These are phyloP conservation scores for Endocladia muricata DNA, from an alignment of 31 red algal genomes.

Conservation along the genomic window DNA sequence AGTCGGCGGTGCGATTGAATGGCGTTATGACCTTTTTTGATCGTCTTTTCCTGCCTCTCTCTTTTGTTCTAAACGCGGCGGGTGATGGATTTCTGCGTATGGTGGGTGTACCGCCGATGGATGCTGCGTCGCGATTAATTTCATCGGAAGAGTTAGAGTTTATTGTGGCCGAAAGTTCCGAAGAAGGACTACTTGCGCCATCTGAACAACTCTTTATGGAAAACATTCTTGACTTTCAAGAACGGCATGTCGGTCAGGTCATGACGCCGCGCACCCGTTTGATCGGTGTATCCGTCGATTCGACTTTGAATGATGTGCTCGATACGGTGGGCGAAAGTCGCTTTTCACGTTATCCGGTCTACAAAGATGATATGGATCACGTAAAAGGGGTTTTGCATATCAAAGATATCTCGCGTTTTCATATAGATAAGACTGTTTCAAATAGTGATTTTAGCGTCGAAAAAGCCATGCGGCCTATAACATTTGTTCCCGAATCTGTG, in stretches of 20 bases:
- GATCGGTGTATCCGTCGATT: background rate
- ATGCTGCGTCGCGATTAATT: background rate
- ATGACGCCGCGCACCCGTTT: background rate
- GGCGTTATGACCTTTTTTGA: background rate
- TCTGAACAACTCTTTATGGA: background rate
- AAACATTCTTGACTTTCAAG: background rate
- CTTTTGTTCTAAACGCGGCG: background rate
- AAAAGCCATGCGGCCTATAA: background rate
- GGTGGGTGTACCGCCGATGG: background rate
- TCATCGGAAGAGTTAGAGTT: background rate
- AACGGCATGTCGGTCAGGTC: background rate
- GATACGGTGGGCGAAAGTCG: background rate
- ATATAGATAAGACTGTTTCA: background rate
- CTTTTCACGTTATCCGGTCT: background rate
- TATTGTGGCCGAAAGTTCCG: background rate
- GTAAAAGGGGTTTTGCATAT: background rate
- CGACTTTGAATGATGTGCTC: background rate
- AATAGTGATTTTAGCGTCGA: background rate
- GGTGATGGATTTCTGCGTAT: background rate
- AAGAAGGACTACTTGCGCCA: background rate
- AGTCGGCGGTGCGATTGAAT: background rate
- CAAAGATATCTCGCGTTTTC: background rate
- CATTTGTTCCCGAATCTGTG: background rate
- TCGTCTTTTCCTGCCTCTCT: background rate
- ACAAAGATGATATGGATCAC: background rate